Base-by-base conservation (phyloP, 83 land plant species). In the Thuja plicata region DNA sequence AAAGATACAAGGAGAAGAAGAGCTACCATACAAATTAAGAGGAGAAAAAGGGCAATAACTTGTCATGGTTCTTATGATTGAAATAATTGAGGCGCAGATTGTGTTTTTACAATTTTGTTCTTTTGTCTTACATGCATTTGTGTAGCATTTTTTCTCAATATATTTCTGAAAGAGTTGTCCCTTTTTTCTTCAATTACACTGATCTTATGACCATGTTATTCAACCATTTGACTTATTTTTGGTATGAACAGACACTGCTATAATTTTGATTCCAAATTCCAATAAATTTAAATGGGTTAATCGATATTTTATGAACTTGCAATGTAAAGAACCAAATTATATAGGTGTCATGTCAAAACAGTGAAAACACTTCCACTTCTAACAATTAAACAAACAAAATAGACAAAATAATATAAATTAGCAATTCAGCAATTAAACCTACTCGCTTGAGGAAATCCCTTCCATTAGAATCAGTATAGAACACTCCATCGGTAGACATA, bases 391-490 rank as follows among this genome's bases (percentile, higher is more conserved):
- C 73, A 66, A 8, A 66, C 32, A 66, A 66, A 27, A 24, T 66
- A 66, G 0, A 27, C 9, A 66, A 66, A 66, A 62, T 62, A 62
- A 5, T 1, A 62, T 21, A 17, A 66, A 66, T 27, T 15, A 24
- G 73, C 30, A 24, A 21, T 66, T 66, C n/a, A 24, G 41, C 88
- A 30, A 24, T 52, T 21, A 40, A 46, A 85, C 92, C 88, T 94
- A 96, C 99, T 92, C 99, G 60, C 48, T 94, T 91, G 16, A 94
- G 91, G 52, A 94, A 94, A 90, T 94, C 95, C 21, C 94, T 91
- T 5, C 95, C 95, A 84, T 92, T 94, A 32, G 95, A 94, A 87
- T 94, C 95, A 12, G 95, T 94, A 86, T 93, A 94, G 60, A 94
- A 94, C 40, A 90, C 92, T 87, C 89, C 90, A 38, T 93, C 89